Base-by-base conservation (phyloP, 129 eudicot genomes). In the Chrysanthemum seticuspe region DNA sequence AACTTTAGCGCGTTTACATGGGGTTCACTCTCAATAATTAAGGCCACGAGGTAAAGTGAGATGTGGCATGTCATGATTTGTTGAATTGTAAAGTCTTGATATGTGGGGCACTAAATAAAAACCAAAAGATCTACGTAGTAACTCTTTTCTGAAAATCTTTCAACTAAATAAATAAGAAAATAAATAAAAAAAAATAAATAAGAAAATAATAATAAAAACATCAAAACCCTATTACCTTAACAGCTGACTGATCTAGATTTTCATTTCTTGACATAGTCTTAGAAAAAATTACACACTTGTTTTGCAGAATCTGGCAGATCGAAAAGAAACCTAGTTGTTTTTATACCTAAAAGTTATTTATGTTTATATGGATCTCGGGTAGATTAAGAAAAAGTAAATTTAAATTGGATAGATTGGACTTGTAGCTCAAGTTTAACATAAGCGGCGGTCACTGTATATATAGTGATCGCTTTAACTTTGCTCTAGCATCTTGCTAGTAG, bases 31-130 rank as follows among this genome's bases (percentile, higher is more conserved):
- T 53, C 71, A 74, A 74, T 75, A 61, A 61, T 74, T 40, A 83
- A 71, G 76, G 65, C 76, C 81, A 79, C 74, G 79, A 76, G 76
- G 23, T 54, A 23, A 71, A 73, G 36, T 67, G 27, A 76, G 79
- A 79, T 47, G 84, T 76, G 87, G 79, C 82, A 62, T 2, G 13
- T 67, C 16, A 68, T 40, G 64, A 83, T 67, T 76, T 82, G 80
- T 54, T 9, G 61, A 49, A 60, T 56, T 34, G 62, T 60, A 70
- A 59, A 79, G 68, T 55, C 68, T 47, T 25, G 63, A 79, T 68
- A 44, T 67, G 78, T 70, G 16, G 16, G 49, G 71, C 21, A 68
- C 58, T 65, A 77, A 7, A 77, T 71, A 71, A 44, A 40, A 71
- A 78, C 76, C 82, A 78, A 71, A 70, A 78, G 72, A 70, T 34